Evolutionary conservation across 2,329 filamentous ascomycete species (phyloP).

Genomic region (Diaporthe sp.): DNA sequence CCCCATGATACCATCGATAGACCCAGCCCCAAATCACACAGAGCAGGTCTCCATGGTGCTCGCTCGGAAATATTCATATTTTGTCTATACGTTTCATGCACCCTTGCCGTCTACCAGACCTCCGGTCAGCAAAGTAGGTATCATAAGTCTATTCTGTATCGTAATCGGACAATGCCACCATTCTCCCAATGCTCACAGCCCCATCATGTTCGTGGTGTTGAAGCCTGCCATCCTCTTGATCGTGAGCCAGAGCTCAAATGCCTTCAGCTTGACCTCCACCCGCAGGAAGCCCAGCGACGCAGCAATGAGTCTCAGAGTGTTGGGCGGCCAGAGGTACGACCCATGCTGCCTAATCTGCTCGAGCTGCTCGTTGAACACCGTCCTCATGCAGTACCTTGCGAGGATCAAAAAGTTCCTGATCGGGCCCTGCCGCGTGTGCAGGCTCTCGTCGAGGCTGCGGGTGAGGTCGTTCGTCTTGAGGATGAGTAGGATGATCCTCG

Average conservation of each 20-base stretch:
- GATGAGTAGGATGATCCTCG: slow-evolving; percentile 92
- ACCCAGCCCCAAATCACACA: not conserved
- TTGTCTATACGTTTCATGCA: not conserved
- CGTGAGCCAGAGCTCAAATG: slow-evolving; percentile 73
- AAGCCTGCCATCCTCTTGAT: slow-evolving; percentile 63
- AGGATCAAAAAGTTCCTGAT: slow-evolving; percentile 77
- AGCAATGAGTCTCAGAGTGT: slow-evolving; percentile 65
- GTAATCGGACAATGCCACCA: not conserved
- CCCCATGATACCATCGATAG: not conserved
- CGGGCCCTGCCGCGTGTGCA: slow-evolving; percentile 80
- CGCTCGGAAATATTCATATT: slow-evolving; percentile 9
- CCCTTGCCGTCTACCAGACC: slow-evolving; percentile 32
- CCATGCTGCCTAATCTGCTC: slow-evolving; percentile 68
- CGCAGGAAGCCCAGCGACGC: slow-evolving; percentile 72
- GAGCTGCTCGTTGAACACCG: slow-evolving; percentile 75
- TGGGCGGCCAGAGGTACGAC: slow-evolving; percentile 71
- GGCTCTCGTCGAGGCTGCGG: slow-evolving; percentile 90
- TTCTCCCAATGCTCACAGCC: slow-evolving; percentile 14
- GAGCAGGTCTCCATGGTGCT: not conserved
- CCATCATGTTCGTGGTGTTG: slow-evolving; percentile 27
- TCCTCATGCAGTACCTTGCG: slow-evolving; percentile 76
- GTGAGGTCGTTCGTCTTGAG: slow-evolving; percentile 98
- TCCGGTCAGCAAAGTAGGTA: slow-evolving; percentile 40
- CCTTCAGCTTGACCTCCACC: slow-evolving; percentile 74
- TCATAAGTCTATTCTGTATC: slow-evolving; percentile 34